A percentile compares a stretch with the other conserved stretches of the same genome.
These are phyloP conservation scores for Quercus suber DNA, from an alignment of 306 rosid species.

Conservation along the genomic window DNA sequence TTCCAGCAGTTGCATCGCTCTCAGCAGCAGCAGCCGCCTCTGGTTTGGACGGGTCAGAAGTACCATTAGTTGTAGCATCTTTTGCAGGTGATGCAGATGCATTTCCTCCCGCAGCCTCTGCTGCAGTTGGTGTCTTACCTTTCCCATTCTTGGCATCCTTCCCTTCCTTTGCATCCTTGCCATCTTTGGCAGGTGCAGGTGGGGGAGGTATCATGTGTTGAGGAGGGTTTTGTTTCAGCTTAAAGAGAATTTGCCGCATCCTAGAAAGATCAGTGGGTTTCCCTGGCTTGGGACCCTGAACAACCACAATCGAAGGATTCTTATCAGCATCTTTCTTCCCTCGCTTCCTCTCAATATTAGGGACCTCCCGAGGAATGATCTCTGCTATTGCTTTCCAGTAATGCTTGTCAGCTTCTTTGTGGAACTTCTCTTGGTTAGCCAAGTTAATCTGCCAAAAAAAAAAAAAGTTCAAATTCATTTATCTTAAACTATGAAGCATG, in stretches of 20 bases:
- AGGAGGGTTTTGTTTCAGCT: constrained; percentile 84
- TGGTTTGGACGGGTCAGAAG: constrained; percentile 24
- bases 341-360: constrained; percentile 87
- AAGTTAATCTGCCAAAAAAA: constrained; percentile 48
- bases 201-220: constrained; percentile 89
- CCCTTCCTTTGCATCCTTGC: constrained; percentile 28
- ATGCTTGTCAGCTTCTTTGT: constrained; percentile 91
- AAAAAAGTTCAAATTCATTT: constrained; percentile 10
- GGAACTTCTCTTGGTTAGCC: constrained; percentile 84
- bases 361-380: constrained; percentile 84
- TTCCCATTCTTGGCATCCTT: constrained; percentile 38
- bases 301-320: constrained; percentile 53
- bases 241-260: constrained; percentile 76
- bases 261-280: constrained; percentile 88
- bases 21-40: constrained; percentile 31
- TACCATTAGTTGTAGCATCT: constrained; percentile 36
- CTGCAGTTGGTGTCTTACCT: constrained; percentile 32
- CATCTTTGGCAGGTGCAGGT: constrained; percentile 57
- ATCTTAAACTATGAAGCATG: constrained; percentile 17
- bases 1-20: constrained; percentile 30
- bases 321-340: constrained; percentile 82
- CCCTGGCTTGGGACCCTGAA: constrained; percentile 97
- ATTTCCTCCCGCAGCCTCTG: constrained; percentile 16
- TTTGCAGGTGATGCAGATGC: constrained; percentile 40
- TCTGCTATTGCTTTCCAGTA: constrained; percentile 96